Percentiles rank a stretch among this genome's conserved stretches.
Evolutionary conservation across 1,139 yeast genomes (phyloP).

Genomic region (Lodderomyces pseudojiufengensis): DNA sequence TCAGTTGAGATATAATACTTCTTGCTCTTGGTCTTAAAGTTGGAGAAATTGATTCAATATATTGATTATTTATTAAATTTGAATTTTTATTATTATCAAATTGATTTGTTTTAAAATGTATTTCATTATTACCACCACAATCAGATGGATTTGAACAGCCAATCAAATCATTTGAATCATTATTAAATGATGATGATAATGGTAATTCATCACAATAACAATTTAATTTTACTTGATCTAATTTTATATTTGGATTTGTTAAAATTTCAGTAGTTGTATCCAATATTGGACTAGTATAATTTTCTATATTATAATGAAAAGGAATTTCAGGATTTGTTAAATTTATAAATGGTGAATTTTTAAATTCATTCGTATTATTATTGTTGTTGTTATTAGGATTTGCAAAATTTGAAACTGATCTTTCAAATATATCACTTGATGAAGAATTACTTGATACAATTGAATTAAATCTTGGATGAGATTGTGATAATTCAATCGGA

Average conservation of each 20-base stretch:
- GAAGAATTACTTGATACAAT: constrained; percentile 9
- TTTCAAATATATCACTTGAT: constrained; percentile 14
- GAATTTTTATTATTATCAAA: background rate
- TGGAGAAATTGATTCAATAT: constrained; percentile 1
- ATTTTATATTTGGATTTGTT: constrained; percentile 25
- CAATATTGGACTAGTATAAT: constrained; percentile 29
- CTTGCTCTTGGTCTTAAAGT: constrained; percentile 19
- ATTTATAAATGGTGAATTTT: background rate
- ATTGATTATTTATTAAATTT: no score
- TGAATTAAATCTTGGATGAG: constrained; percentile 7
- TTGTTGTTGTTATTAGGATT: no score
- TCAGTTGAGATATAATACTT: constrained; percentile 23
- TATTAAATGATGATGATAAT: no score
- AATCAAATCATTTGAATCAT: no score
- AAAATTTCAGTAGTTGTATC: constrained; percentile 32
- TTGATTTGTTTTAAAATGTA: background rate
- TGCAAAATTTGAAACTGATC: constrained; percentile 8
- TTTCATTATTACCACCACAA: background rate
- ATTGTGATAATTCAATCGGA: constrained; percentile 1
- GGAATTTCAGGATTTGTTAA: constrained; percentile 18
- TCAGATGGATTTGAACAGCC: no score
- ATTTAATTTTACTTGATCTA: constrained; percentile 25
- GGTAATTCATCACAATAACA: constrained; percentile 19
- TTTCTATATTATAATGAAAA: constrained; percentile 26
- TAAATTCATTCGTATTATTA: constrained; percentile 1